Evolutionary conservation across 495 filamentous ascomycete genomes (phyloP).

Genomic region (Talaromyces liani): DNA sequence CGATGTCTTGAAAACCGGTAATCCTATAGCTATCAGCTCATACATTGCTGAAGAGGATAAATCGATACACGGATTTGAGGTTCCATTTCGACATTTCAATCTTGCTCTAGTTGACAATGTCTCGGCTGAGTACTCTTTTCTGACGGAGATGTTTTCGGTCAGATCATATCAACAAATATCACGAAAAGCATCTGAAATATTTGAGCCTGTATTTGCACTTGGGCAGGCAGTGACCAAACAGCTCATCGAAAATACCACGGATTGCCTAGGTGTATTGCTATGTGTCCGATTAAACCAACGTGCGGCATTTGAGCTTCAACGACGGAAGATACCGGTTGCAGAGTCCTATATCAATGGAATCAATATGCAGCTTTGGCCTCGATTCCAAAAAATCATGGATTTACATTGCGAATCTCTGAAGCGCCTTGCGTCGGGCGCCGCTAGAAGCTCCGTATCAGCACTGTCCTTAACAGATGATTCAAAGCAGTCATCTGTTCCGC

Average conservation of each 20-base stretch:
- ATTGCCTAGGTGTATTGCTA: conserved; percentile 78
- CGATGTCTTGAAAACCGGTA: conserved; percentile 65
- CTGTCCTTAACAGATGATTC: conserved; percentile 49
- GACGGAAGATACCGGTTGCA: conserved; percentile 78
- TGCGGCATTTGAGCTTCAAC: conserved; percentile 84
- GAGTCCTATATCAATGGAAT: conserved; percentile 92
- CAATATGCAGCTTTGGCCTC: conserved; percentile 93
- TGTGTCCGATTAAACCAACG: conserved; percentile 93
- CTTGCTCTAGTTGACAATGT: conserved; percentile 89
- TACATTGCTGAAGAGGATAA: conserved; percentile 86
- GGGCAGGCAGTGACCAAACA: conserved; percentile 70
- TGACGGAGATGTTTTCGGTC: conserved; percentile 80
- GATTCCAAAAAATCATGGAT: conserved; percentile 90
- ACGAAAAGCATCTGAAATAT: conserved; percentile 69
- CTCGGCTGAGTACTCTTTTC: conserved; percentile 89
- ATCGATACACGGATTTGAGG: conserved; percentile 75
- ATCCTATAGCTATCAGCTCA: conserved; percentile 66
- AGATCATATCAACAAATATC: conserved; percentile 48
- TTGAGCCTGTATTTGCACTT: conserved; percentile 73
- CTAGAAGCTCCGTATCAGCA: conserved; percentile 43
- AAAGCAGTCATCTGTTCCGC: conserved; percentile 77
- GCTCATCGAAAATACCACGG: conserved; percentile 66
- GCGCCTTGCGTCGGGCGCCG: conserved; percentile 44
- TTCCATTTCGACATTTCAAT: conserved; percentile 89
- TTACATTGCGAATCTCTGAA: conserved; percentile 82